Base-by-base conservation (phyloP, 1,284 basidiomycete genomes). In the Spongispora temasekensis region DNA sequence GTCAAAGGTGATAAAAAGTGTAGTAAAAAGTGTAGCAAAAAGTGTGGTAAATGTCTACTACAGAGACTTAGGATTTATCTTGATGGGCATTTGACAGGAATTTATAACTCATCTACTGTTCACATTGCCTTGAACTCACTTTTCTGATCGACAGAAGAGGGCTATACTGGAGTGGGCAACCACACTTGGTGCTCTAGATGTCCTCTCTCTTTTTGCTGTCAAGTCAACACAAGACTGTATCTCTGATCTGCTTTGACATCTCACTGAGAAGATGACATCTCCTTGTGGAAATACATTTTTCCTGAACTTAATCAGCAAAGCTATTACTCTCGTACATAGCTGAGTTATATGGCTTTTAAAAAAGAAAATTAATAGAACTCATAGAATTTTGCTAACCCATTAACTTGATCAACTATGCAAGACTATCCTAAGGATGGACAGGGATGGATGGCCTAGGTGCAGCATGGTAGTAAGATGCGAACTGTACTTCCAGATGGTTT, bases 191-290 rank as follows among this genome's bases (percentile, higher is more conserved):
- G 68, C 68, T 15, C 7, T 32, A 70, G 6, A 42, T 62, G 3
- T 75, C 1, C 74, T 68, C 9, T 62, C 64, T 3, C 53, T 70
- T 19, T 60, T 66, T 37, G 55, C 57, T 3, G 28, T 67, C 17
- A 30, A 56, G 21, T 65, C 65, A 59, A 65, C 67, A 2, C 74
- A 76, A 55, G 73, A 75, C 32, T 73, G 67, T 64, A 72, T 76
- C 37, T 72, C 70, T 44, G 5, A 52, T 4, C 42, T 64, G 1
- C 54, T 65, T 3, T 42, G 60, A 15, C 30, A 23, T 4, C 60
- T 46, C 0, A 64, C 48, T 2, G 37, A 65, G 55, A 62, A 61
- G 13, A 23, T 56, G 1, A 55, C 21, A 0, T 42, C 55, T 2
- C 0, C 3, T 0, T 55, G 50, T 1, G 60, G 60, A 1, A 48